These are phyloP conservation scores for Solanum ossicruentum DNA, from an alignment of 257 asterid species.

Conservation along the genomic window DNA sequence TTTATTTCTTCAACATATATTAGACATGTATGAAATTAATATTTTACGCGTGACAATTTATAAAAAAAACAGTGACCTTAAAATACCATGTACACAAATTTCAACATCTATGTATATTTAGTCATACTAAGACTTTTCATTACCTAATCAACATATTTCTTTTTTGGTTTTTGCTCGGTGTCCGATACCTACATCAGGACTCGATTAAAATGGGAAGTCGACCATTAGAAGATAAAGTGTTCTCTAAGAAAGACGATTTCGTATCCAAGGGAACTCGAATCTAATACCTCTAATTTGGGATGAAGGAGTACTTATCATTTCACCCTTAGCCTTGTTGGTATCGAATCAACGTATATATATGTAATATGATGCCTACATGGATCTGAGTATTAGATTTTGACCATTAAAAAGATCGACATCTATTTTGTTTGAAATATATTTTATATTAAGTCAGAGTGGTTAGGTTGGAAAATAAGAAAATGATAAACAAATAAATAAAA, in stretches of 20 bases:
- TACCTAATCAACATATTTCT: neutral
- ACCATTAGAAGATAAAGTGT: too few relatives aligned
- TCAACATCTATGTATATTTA: neutral
- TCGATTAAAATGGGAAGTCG: too few relatives aligned
- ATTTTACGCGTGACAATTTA: too few relatives aligned
- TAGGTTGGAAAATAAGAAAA: neutral
- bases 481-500: neutral
- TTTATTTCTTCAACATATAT: neutral
- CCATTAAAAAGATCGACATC: neutral
- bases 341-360: too few relatives aligned
- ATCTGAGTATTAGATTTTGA: neutral
- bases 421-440: neutral
- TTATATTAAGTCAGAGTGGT: neutral
- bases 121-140: neutral
- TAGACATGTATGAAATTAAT: too few relatives aligned
- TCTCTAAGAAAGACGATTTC: too few relatives aligned
- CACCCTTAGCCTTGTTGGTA: too few relatives aligned
- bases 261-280: too few relatives aligned
- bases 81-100: neutral
- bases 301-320: too few relatives aligned
- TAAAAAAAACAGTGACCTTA: too few relatives aligned
- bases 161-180: too few relatives aligned
- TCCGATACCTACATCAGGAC: fast-evolving
- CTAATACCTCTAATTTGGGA: too few relatives aligned
- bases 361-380: neutral